A percentile compares a stretch with the other conserved stretches of the same genome.
phyloP scores from a whole-genome alignment of 257 asterid genomes.

The Anisodus acutangulus region DNA sequence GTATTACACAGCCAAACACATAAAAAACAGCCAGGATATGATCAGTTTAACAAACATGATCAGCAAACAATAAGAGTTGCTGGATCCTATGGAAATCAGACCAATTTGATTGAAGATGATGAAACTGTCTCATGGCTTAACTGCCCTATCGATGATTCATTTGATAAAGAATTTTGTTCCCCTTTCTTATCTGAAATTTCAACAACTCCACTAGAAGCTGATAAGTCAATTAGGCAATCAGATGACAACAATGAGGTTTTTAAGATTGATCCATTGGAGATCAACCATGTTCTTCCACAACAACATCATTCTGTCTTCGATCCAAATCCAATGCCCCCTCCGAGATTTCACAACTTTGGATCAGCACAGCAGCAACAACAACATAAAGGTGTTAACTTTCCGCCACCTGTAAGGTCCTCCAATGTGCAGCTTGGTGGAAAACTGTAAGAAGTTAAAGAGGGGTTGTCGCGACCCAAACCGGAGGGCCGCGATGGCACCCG shows the following conservation, averaged over 20 bases:
- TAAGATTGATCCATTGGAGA: slow-evolving; percentile 33
- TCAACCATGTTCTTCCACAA: slow-evolving; percentile 30
- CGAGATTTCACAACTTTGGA: slow-evolving; percentile 42
- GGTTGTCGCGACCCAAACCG: too few species aligned
- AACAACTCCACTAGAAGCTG: slow-evolving; percentile 31
- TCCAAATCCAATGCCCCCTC: slow-evolving; percentile 48
- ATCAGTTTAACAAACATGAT: slow-evolving; percentile 33
- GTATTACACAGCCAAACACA: slow-evolving; percentile 63
- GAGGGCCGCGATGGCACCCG: too few species aligned
- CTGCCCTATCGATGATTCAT: slow-evolving; percentile 68
- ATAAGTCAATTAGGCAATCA: slow-evolving; percentile 30
- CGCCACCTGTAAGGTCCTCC: slow-evolving; percentile 32
- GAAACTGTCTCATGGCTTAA: slow-evolving; percentile 61
- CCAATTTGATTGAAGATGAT: slow-evolving; percentile 51
- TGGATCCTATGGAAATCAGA: slow-evolving; percentile 37
- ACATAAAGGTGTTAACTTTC: slow-evolving; percentile 23
- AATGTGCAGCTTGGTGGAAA: slow-evolving; percentile 22
- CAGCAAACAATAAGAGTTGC: slow-evolving; percentile 31
- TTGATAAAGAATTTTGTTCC: slow-evolving; percentile 66
- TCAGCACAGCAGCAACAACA: slow-evolving; percentile 31
- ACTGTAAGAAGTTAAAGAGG: too few species aligned
- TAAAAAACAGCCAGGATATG: slow-evolving; percentile 42
- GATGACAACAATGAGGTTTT: slow-evolving; percentile 33
- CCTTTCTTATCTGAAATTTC: slow-evolving; percentile 59
- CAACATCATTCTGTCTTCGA: slow-evolving; percentile 31